Conservation (phyloP, 2,329 filamentous ascomycete species). For the Nothophaeocryptopus gaeumannii region DNA sequence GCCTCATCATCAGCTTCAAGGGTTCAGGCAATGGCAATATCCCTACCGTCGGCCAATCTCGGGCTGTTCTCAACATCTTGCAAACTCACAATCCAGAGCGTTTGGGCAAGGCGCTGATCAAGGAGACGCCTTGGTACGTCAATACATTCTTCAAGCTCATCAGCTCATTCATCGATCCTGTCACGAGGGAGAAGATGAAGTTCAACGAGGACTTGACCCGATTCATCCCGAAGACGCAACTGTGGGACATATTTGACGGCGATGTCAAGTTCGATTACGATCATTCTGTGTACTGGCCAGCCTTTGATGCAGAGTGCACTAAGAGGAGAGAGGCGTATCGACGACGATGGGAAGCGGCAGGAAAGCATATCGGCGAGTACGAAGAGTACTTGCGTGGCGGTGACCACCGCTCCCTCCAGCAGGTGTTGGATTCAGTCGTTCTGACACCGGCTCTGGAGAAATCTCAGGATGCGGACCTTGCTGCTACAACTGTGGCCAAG, state of each 20-base stretch:
- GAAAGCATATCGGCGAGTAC: constrained; percentile 78
- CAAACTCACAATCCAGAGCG: constrained; percentile 96
- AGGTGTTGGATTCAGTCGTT: constrained; percentile 11
- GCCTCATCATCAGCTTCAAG: constrained; percentile 89
- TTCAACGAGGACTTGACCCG: constrained; percentile 89
- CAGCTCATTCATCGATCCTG: constrained; percentile 91
- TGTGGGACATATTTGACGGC: constrained; percentile 76
- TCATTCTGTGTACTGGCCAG: constrained; percentile 84
- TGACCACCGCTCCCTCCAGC: constrained; percentile 30
- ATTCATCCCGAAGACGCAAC: constrained; percentile 76
- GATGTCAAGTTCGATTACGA: constrained; percentile 88
- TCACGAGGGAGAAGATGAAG: constrained; percentile 91
- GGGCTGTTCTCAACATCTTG: constrained; percentile 83
- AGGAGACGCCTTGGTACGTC: constrained; percentile 89
- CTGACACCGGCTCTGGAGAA: constrained; percentile 4
- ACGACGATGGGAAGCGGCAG: constrained; percentile 74
- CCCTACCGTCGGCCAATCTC: constrained; percentile 71
- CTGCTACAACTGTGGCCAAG: constrained; percentile 12
- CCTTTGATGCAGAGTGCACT: constrained; percentile 68
- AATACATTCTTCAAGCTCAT: constrained; percentile 95
- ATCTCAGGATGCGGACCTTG: constrained; percentile 8
- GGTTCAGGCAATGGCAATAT: constrained; percentile 71
- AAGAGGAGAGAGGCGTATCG: constrained; percentile 61
- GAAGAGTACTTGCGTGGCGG: constrained; percentile 86
- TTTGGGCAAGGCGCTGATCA: constrained; percentile 81